Base-by-base conservation (phyloP, 164 flowering plant genomes). In the Akebia trifoliata region DNA sequence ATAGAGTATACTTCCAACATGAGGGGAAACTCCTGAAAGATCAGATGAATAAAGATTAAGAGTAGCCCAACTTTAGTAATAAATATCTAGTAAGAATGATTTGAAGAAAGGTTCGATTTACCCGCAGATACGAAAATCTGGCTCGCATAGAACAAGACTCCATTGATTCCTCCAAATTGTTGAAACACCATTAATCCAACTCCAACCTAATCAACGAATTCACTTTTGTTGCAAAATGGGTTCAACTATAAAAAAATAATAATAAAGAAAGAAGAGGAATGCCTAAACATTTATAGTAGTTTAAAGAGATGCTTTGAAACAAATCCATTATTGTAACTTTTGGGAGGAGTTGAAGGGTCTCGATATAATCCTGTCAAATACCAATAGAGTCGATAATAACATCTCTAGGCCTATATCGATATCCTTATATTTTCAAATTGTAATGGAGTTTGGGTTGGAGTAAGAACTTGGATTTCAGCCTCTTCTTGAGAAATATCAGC, bases 111-210 rank as follows among this genome's bases (percentile, higher is more conserved):
- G n/a, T n/a, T n/a, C n/a, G n/a, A 5, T 42, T 52, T 58, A 88
- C 98, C 98, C 66, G 96, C 83, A 59, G 69, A 21, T 62, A 76
- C 86, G 53, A 91, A 91, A 54, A 78, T 85, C 20, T 68, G 69
- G 63, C 86, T 81, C 14, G 65, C 70, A 48, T 91, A 91, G 62
- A 81, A 84, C 12, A 75, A 56, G 6, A 83, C 61, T 30, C 86
- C 84, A 57, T 83, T 83, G 10, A 76, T 71, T 14, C 86, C 86
- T 38, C 72, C 86, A 50, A 78, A 72, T 57, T 83, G 86, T 58
- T 83, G 90, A 36, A 67, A 67, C 18, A 73, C 73, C 90, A 81
- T 83, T 25, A 83, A 36, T 8, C 77, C 83, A 35, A 83, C 73
- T 1, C 84, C 89, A 52, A 83, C 72, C 89, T 83, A 9, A 65